Percentiles rank a stretch among this genome's conserved stretches.
Evolutionary conservation across 352 stramenopile genomes (phyloP).

Genomic region (Aphanomyces astaci): DNA sequence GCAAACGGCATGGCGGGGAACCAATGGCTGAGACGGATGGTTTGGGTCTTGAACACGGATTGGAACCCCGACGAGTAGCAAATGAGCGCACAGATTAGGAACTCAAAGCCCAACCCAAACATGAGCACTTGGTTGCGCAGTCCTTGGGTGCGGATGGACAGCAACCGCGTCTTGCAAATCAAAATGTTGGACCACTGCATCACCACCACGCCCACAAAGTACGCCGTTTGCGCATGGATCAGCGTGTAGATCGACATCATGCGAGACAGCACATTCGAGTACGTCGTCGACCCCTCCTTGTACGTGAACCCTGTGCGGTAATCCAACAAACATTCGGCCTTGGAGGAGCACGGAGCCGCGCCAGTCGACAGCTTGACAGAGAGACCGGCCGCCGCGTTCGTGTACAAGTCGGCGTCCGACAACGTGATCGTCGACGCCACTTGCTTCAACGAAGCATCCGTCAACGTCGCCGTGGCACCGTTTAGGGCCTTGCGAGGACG

Average conservation of each 20-base stretch:
- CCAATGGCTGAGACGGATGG: slow-evolving; percentile 75
- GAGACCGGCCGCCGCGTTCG: neutral
- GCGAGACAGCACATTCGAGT: slow-evolving; percentile 66
- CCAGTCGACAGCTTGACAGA: slow-evolving; percentile 24
- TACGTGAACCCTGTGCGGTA: slow-evolving; percentile 37
- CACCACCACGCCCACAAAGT: slow-evolving; percentile 70
- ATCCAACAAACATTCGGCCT: slow-evolving; percentile 38
- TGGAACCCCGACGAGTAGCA: slow-evolving; percentile 69
- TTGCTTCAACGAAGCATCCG: slow-evolving; percentile 1
- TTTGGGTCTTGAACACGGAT: slow-evolving; percentile 57
- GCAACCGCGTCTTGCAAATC: slow-evolving; percentile 79
- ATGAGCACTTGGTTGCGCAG: slow-evolving; percentile 85
- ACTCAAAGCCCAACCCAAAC: slow-evolving; percentile 84
- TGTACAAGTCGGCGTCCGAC: slow-evolving; percentile 6
- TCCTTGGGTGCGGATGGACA: slow-evolving; percentile 76
- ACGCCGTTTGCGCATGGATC: slow-evolving; percentile 68
- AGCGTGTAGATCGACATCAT: slow-evolving; percentile 66
- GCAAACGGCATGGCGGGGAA: slow-evolving; percentile 77
- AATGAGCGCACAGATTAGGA: slow-evolving; percentile 58
- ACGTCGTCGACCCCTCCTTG: slow-evolving; percentile 26
- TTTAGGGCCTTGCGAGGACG: slow-evolving; percentile 21
- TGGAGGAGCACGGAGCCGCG: slow-evolving; percentile 27
- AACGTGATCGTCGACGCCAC: neutral
- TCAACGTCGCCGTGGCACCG: slow-evolving; percentile 27
- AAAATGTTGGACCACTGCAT: slow-evolving; percentile 80